Evolutionary conservation across 139 green algal species (phyloP).

Genomic region (Coelastrella sp.): DNA sequence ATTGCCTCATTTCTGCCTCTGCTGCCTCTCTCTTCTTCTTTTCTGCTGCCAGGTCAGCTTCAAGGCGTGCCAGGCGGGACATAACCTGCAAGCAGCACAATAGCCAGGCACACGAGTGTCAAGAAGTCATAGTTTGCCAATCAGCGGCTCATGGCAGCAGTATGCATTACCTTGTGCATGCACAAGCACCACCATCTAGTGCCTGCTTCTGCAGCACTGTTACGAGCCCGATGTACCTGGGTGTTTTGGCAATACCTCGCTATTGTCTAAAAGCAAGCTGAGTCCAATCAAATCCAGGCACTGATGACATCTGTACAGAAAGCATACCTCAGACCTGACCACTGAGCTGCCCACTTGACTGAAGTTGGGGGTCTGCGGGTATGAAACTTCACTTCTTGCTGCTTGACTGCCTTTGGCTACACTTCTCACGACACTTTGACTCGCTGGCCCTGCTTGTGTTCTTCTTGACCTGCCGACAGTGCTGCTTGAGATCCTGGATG

Average conservation of each 20-base stretch:
- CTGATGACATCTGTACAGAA: too few species aligned
- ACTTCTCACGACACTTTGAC: background rate
- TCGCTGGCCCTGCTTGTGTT: background rate
- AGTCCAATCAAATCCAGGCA: too few species aligned
- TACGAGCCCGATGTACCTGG: too few species aligned
- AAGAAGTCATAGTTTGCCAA: too few species aligned
- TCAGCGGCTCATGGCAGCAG: background rate
- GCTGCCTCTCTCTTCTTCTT: slow-evolving; percentile 13
- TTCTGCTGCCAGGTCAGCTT: slow-evolving; percentile 21
- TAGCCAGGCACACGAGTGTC: background rate
- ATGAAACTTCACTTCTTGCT: background rate
- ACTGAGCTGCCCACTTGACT: slow-evolving; percentile 1
- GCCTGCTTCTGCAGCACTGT: background rate
- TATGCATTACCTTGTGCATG: too few species aligned
- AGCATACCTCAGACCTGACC: slow-evolving; percentile 3
- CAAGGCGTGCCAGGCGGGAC: slow-evolving; percentile 12
- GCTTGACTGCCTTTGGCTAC: background rate
- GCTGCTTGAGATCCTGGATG: background rate
- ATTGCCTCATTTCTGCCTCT: slow-evolving; percentile 4
- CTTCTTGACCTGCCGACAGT: background rate
- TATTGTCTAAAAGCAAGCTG: too few species aligned
- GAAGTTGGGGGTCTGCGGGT: slow-evolving; percentile 20
- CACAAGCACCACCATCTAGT: background rate
- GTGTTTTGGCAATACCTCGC: too few species aligned
- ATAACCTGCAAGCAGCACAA: background rate